These are phyloP conservation scores for Mortierella sp. DNA, from an alignment of 371 early-diverging fungal species.

Conservation along the genomic window DNA sequence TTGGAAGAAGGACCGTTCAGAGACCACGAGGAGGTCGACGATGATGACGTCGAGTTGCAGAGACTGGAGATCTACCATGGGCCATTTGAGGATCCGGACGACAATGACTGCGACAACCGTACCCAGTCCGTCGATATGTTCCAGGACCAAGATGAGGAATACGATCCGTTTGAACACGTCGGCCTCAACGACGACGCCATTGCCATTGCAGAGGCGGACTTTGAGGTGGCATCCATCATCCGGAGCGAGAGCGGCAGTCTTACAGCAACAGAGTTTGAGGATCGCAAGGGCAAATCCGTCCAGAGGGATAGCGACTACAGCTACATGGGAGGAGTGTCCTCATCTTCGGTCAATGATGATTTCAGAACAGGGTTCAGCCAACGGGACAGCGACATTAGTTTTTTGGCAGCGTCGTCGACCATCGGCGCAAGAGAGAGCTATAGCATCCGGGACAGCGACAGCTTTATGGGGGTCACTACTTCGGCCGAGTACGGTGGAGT, in stretches of 20 bases:
- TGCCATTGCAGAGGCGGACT: neutral
- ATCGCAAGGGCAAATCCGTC: too few species aligned
- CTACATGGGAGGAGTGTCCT: too few species aligned
- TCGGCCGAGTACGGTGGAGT: neutral
- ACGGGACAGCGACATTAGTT: too few species aligned
- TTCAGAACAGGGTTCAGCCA: too few species aligned
- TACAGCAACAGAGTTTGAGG: neutral
- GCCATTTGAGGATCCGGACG: neutral
- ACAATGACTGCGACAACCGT: too few species aligned
- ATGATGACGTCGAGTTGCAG: neutral
- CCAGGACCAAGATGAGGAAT: too few species aligned
- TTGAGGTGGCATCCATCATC: neutral
- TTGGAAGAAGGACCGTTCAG: slow-evolving; percentile 1
- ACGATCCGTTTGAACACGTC: neutral
- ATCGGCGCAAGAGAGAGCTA: too few species aligned
- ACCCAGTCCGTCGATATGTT: too few species aligned
- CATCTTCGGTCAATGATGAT: too few species aligned
- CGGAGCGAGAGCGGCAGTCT: neutral
- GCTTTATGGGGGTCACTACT: neutral
- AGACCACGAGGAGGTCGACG: neutral
- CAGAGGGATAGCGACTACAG: too few species aligned
- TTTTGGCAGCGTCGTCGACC: too few species aligned
- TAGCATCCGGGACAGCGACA: neutral
- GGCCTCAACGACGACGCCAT: neutral
- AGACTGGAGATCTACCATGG: neutral